A percentile compares a stretch with the other conserved stretches of the same genome.
These are phyloP conservation scores for Curvularia verruculosa DNA, from an alignment of 2,329 filamentous ascomycete species.

Conservation along the genomic window DNA sequence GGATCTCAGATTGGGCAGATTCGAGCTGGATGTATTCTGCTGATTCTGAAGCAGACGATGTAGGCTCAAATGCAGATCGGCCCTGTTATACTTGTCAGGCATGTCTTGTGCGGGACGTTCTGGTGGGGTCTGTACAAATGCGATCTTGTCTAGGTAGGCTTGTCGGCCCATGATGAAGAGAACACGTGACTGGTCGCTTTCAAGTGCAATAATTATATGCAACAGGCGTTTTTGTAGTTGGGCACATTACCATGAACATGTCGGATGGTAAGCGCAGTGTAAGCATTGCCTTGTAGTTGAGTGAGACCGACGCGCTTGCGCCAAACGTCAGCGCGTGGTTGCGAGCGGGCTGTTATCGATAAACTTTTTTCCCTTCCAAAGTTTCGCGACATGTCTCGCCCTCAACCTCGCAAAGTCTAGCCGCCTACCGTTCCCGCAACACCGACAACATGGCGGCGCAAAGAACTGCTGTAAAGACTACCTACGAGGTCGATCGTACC, in stretches of 20 bases:
- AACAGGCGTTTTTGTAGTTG: neutral
- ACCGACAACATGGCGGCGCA: constrained; percentile 50
- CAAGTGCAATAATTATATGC: neutral
- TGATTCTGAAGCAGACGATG: constrained; percentile 28
- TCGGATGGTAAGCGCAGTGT: neutral
- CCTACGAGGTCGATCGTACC: constrained; percentile 81
- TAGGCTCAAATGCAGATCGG: constrained; percentile 51
- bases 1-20: constrained; percentile 32
- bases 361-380: constrained; percentile 39
- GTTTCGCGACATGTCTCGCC: constrained; percentile 24
- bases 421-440: neutral
- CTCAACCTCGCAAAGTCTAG: constrained; percentile 3
- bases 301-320: constrained; percentile 19
- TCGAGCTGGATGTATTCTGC: constrained; percentile 39
- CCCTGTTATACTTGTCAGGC: constrained; percentile 41
- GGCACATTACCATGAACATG: neutral
- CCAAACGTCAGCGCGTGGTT: constrained; percentile 23
- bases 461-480: constrained; percentile 73
- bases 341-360: constrained; percentile 40
- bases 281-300: neutral
- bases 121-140: constrained; percentile 37
- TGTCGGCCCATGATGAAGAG: constrained; percentile 42
- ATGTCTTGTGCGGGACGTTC: neutral
- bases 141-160: constrained; percentile 47
- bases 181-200: neutral